phyloP scores from a whole-genome alignment of 768 basidiomycete genomes.

The Suillus placidus region DNA sequence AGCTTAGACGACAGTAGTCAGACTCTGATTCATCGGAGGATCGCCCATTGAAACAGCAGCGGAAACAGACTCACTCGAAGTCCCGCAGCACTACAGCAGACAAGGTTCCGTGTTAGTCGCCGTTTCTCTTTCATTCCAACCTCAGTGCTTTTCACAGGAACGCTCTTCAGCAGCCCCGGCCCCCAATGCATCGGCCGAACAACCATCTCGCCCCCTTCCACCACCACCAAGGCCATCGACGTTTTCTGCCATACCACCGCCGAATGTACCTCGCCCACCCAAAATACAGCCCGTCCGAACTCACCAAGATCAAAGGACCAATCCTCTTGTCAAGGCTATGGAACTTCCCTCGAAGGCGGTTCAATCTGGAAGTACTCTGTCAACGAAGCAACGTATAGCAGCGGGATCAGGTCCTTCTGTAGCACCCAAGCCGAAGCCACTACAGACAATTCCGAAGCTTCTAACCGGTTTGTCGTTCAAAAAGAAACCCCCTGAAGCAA shows the following conservation, averaged over 20 bases:
- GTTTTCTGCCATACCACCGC: slow-evolving; percentile 6
- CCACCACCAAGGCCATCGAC: slow-evolving; percentile 6
- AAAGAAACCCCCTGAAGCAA: slow-evolving; percentile 37
- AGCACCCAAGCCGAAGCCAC: slow-evolving; percentile 37
- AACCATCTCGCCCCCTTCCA: slow-evolving; percentile 1
- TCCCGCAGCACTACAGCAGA: slow-evolving; percentile 1
- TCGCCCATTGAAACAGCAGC: slow-evolving; percentile 1
- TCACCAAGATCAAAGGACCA: slow-evolving; percentile 32
- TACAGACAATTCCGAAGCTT: slow-evolving; percentile 25
- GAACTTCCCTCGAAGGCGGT: slow-evolving; percentile 24
- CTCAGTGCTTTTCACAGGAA: neutral
- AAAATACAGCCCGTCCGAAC: slow-evolving; percentile 25
- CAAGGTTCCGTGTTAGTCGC: neutral
- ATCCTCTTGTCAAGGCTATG: slow-evolving; percentile 38
- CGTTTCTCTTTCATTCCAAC: neutral
- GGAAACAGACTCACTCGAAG: neutral
- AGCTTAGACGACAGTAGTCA: slow-evolving; percentile 17
- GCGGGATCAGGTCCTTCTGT: slow-evolving; percentile 41
- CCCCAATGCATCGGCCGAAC: neutral
- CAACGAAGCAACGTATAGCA: slow-evolving; percentile 54
- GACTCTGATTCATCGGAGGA: slow-evolving; percentile 17
- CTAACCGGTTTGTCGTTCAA: slow-evolving; percentile 46
- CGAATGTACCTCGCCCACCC: slow-evolving; percentile 15
- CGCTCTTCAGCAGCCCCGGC: neutral
- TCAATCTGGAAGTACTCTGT: slow-evolving; percentile 40